A percentile compares a stretch with the other conserved stretches of the same genome.
These are phyloP conservation scores for Mallotus japonicus DNA, from an alignment of 441 rosid genomes.

Conservation along the genomic window DNA sequence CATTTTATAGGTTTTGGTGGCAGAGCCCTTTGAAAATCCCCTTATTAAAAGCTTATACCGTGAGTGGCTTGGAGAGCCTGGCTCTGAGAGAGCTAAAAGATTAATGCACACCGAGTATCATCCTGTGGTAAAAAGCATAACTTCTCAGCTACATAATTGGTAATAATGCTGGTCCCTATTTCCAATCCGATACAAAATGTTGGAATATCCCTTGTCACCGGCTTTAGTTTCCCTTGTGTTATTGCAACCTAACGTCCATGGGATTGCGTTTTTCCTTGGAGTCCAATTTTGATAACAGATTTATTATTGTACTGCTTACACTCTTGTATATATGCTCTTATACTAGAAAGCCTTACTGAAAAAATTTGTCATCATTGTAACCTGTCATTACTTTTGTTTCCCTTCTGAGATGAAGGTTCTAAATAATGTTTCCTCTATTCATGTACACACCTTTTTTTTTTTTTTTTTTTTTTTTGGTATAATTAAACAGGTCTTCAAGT, in stretches of 20 bases:
- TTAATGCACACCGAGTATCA: conserved; percentile 79
- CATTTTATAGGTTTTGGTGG: conserved; percentile 43
- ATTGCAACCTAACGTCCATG: conserved; percentile 7
- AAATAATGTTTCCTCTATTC: conserved; percentile 14
- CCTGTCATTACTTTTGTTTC: background rate
- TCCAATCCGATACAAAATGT: background rate
- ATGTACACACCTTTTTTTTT: conserved; percentile 18
- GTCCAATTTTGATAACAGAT: conserved; percentile 35
- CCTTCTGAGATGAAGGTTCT: conserved; percentile 8
- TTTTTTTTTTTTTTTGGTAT: conserved; percentile 1
- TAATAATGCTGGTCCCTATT: conserved; percentile 18
- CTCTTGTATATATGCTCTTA: conserved; percentile 27
- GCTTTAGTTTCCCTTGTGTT: background rate
- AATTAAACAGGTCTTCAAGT: conserved; percentile 17
- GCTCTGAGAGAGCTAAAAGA: conserved; percentile 67
- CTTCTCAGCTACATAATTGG: conserved; percentile 81
- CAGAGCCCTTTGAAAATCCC: conserved; percentile 76
- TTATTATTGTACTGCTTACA: background rate
- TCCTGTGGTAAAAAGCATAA: conserved; percentile 71
- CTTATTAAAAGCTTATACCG: conserved; percentile 59
- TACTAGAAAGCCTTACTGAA: conserved; percentile 17
- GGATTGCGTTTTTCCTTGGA: conserved; percentile 17
- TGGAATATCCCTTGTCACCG: background rate
- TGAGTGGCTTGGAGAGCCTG: conserved; percentile 88
- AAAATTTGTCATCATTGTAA: conserved; percentile 11